Conservation (phyloP, 306 rosid species). For the Vicia faba region DNA sequence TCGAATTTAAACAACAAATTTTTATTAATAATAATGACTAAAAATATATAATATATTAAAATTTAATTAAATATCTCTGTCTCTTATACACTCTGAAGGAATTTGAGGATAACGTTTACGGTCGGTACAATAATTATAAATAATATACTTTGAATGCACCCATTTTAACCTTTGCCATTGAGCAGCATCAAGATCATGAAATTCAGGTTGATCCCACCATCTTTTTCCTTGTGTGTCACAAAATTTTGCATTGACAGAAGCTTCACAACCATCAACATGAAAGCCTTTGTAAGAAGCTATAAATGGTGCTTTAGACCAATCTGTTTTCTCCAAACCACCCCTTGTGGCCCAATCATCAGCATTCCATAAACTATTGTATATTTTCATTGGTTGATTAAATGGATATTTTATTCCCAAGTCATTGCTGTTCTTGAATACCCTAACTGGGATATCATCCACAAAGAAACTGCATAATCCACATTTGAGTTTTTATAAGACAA, state of each 20-base stretch:
- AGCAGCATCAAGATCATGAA: conserved; percentile 62
- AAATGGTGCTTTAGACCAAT: conserved; percentile 92
- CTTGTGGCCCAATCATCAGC: conserved; percentile 97
- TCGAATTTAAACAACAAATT: no score
- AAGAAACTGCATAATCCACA: conserved; percentile 55
- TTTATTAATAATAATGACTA: no score
- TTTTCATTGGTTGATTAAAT: conserved; percentile 90
- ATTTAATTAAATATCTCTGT: conserved; percentile 57
- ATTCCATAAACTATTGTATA: conserved; percentile 90
- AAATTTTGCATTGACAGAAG: conserved; percentile 70
- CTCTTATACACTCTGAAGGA: conserved; percentile 67
- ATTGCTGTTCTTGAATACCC: conserved; percentile 83
- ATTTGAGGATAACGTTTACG: conserved; percentile 56
- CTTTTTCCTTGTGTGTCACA: conserved; percentile 74
- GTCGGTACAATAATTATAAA: conserved; percentile 85
- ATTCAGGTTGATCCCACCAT: conserved; percentile 89
- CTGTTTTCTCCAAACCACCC: conserved; percentile 88
- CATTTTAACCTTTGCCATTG: conserved; percentile 66
- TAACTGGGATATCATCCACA: conserved; percentile 77
- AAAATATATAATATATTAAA: neutral
- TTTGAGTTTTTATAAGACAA: neutral
- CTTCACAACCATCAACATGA: conserved; percentile 89
- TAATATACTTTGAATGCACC: conserved; percentile 73
- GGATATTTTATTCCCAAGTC: conserved; percentile 77
- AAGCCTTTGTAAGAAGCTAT: conserved; percentile 71